Evolutionary conservation across 305 asterid genomes (phyloP), one percentile per base, ranked within the genome.

Genomic region (Lippia alba): DNA sequence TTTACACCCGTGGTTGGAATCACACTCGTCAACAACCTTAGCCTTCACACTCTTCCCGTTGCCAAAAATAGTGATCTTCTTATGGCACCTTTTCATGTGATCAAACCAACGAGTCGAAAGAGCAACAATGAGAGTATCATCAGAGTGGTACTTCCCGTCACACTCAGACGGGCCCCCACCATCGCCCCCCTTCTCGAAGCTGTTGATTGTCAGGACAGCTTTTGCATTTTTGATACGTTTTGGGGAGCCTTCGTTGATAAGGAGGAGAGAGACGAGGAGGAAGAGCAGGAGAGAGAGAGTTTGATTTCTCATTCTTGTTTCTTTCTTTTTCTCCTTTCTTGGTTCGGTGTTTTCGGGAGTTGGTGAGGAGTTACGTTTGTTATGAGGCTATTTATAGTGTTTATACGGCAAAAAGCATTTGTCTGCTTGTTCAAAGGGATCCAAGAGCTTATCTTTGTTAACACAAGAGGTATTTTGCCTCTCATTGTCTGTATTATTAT

Each of bases 41-140:
- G 88, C 85, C 0, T 33, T 75, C 73, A 78, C 79, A 1, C 74
- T 75, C 48, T 61, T 46, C 0, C 88, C 86, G 58, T 83, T 79
- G 9, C 71, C 83, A 49, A 69, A 69, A 55, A 81, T 19, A 0
- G 39, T 64, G 51, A 79, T 56, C 24, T 75, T 70, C 10, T 80
- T 78, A 11, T 71, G 78, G 73, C 85, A 85, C 24, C 85, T 74
- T 33, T 64, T 48, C 24, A 84, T 82, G 55, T 81, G 80, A 48
- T 64, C 66, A 33, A 80, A 85, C 90, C 86, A 85, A 55, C 87
- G 80, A 0, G 83, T 82, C 8, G 86, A 85, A 0, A 85, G 72
- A 0, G 90, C 81, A 0, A 85, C 84, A 3, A 84, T 85, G 3
- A 74, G 79, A 10, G 73, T 78, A 18, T 80, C 62, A 12, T 82